phyloP scores from a whole-genome alignment of 1,284 basidiomycete species.

The Chiua sp. region DNA sequence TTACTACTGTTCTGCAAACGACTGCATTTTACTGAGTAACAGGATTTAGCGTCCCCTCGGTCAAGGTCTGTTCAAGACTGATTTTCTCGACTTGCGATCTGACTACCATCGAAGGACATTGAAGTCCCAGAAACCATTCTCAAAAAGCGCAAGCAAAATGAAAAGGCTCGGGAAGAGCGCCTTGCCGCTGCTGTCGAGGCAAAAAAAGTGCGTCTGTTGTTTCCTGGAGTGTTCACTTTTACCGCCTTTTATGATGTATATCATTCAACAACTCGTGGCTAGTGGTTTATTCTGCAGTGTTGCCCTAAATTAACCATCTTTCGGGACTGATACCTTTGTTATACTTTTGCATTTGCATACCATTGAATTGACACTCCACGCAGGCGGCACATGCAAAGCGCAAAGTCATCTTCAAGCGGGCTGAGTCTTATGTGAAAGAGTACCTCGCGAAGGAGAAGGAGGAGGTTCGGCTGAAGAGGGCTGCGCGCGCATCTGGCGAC shows the following conservation, averaged over 20 bases:
- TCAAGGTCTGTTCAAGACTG: conserved; percentile 58
- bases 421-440: conserved; percentile 98
- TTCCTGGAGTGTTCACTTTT: conserved; percentile 14
- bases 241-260: conserved; percentile 78
- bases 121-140: conserved; percentile 99
- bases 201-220: conserved; percentile 79
- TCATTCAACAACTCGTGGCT: conserved; percentile 67
- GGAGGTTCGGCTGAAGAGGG: conserved; percentile 95
- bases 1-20: conserved; percentile 26
- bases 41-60: conserved; percentile 63
- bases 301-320: conserved; percentile 96
- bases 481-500: conserved; percentile 91
- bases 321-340: conserved; percentile 78
- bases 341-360: conserved; percentile 2
- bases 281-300: conserved; percentile 67
- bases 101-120: conserved; percentile 61
- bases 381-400: conserved; percentile 92
- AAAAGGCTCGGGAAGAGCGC: conserved; percentile 97
- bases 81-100: conserved; percentile 28
- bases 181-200: conserved; percentile 85
- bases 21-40: conserved; percentile 17
- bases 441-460: conserved; percentile 94
- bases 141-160: conserved; percentile 99
- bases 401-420: conserved; percentile 99
- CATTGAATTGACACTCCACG: conserved; percentile 18